phyloP scores from a whole-genome alignment of 2,329 filamentous ascomycete species.

The Epichloe aotearoae region DNA sequence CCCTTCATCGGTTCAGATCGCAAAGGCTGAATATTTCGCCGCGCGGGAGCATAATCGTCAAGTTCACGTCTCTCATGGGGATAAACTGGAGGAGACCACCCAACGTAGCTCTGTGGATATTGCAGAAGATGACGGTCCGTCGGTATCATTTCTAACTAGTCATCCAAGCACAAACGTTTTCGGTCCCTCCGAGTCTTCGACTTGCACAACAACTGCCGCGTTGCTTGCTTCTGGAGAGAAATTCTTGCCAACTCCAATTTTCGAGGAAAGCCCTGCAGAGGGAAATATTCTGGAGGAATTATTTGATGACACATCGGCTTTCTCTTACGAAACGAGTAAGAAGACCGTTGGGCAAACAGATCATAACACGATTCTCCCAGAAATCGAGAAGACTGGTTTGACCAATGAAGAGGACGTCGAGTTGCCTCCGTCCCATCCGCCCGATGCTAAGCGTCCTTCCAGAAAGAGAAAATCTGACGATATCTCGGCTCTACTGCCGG shows the following conservation, averaged over 20 bases:
- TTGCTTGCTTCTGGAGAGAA: constrained; percentile 18
- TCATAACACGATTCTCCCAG: too few species aligned
- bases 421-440: not conserved
- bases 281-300: not conserved
- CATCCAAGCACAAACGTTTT: not conserved
- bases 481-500: not conserved
- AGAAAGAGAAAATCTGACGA: constrained; percentile 5
- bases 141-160: not conserved
- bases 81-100: constrained; percentile 5
- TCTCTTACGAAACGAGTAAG: constrained; percentile 18
- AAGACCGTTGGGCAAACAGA: constrained; percentile 1
- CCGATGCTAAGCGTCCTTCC: not conserved
- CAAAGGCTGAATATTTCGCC: constrained; percentile 20
- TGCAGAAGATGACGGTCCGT: not conserved
- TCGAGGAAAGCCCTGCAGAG: not conserved
- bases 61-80: not conserved
- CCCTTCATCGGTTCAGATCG: not conserved
- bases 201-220: constrained; percentile 5
- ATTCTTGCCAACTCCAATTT: constrained; percentile 17
- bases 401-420: not conserved
- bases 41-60: constrained; percentile 25
- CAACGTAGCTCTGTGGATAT: not conserved
- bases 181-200: not conserved
- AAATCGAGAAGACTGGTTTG: not conserved
- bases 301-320: constrained; percentile 19